A percentile compares a stretch with the other conserved stretches of the same genome.
Evolutionary conservation across 495 filamentous ascomycete species (phyloP).

Genomic region (Hypoxylon lenormandii): DNA sequence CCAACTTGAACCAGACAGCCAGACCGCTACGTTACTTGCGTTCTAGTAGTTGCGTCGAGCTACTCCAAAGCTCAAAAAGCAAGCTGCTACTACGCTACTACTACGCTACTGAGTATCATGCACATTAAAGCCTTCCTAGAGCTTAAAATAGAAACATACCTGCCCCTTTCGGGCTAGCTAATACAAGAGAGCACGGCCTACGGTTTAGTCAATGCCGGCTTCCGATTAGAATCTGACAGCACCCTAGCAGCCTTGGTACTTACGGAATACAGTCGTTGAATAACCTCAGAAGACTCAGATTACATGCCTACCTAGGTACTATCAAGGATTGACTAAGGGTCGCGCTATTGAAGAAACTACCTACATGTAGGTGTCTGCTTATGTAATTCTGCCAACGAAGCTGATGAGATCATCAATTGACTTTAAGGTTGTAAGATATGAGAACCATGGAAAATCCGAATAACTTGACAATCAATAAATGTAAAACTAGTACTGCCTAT

Average conservation of each 20-base stretch:
- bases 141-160: slow-evolving; percentile 21
- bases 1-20: neutral
- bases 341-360: no score
- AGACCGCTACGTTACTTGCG: slow-evolving; percentile 18
- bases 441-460: no score
- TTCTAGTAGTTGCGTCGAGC: neutral
- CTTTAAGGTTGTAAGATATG: no score
- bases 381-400: no score
- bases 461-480: no score
- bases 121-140: neutral
- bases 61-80: slow-evolving; percentile 3
- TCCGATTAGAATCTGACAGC: slow-evolving; percentile 25
- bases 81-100: neutral
- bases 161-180: slow-evolving; percentile 4
- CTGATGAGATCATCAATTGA: no score
- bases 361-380: no score
- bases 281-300: neutral
- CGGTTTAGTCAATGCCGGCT: neutral
- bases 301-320: neutral
- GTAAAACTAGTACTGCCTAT: no score
- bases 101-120: neutral
- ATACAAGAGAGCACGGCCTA: neutral
- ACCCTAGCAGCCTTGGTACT: neutral
- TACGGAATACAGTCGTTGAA: neutral
- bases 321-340: no score